phyloP scores from a whole-genome alignment of 2,329 filamentous ascomycete genomes.

The Boeremia exigua region DNA sequence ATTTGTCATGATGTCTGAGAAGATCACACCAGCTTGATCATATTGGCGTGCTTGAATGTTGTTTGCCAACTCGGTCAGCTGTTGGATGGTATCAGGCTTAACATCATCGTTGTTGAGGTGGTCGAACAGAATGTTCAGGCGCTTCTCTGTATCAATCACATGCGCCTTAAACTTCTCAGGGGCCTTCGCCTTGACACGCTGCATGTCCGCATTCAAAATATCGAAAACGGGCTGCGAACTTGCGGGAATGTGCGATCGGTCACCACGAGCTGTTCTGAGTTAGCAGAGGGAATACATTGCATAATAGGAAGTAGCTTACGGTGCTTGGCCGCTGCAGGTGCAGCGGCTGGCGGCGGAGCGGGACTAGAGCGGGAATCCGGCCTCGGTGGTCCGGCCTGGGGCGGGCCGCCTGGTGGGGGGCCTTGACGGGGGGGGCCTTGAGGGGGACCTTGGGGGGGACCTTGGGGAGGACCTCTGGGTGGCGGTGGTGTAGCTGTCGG shows the following conservation, averaged over 20 bases:
- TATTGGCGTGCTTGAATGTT: conserved; percentile 51
- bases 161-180: conserved; percentile 86
- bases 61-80: conserved; percentile 63
- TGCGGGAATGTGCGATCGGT: conserved; percentile 85
- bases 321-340: conserved; percentile 67
- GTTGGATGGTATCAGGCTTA: conserved; percentile 75
- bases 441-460: conserved; percentile 49
- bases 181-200: conserved; percentile 83
- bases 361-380: conserved; percentile 54
- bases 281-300: conserved; percentile 21
- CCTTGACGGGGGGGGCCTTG: conserved; percentile 47
- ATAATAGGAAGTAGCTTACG: conserved; percentile 58
- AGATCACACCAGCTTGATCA: conserved; percentile 53
- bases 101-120: conserved; percentile 95
- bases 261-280: conserved; percentile 65
- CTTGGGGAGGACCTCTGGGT: conserved; percentile 48
- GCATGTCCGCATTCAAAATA: conserved; percentile 81
- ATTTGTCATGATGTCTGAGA: conserved; percentile 55
- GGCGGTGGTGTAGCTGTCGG: conserved; percentile 53
- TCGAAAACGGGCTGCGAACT: conserved; percentile 80
- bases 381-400: conserved; percentile 48
- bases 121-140: conserved; percentile 91
- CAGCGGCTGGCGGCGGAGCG: conserved; percentile 57
- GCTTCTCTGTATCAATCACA: conserved; percentile 92
- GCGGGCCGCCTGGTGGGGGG: conserved; percentile 44